phyloP scores from a whole-genome alignment of 176 grass and related monocot species.

The Aegilops sharonensis region DNA sequence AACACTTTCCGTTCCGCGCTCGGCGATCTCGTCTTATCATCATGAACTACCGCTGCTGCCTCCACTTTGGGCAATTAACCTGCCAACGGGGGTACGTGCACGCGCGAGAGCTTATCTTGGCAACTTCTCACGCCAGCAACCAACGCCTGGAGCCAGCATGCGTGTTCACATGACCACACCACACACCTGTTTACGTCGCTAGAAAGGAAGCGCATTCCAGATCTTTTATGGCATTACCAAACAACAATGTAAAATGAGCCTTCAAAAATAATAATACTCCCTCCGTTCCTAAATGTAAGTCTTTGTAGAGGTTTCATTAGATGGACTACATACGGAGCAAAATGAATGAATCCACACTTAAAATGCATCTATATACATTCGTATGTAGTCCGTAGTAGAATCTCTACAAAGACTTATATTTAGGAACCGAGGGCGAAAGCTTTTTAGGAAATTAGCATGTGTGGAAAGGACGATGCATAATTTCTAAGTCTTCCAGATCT shows the following conservation, averaged over 20 bases:
- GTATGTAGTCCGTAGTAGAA: no score
- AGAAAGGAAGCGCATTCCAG: neutral
- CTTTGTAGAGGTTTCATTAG: no score
- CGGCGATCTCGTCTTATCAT: conserved; percentile 25
- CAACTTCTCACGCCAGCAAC: neutral
- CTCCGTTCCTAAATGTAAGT: no score
- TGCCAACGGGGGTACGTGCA: neutral
- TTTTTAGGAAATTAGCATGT: conserved; percentile 21
- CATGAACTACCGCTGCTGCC: neutral
- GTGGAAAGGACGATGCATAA: conserved; percentile 27
- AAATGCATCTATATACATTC: no score
- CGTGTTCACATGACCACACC: neutral
- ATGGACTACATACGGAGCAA: no score
- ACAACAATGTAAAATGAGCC: neutral
- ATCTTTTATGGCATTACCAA: neutral
- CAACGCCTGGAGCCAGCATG: neutral
- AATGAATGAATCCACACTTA: no score
- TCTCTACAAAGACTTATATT: no score
- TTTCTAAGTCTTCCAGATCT: neutral
- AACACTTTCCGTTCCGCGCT: neutral
- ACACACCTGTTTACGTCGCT: neutral
- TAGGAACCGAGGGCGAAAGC: neutral
- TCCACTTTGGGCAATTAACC: neutral
- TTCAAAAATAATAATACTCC: no score
- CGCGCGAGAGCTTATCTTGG: neutral